phyloP scores from a whole-genome alignment of 163 green algal genomes.

The Chloroidium sp. region DNA sequence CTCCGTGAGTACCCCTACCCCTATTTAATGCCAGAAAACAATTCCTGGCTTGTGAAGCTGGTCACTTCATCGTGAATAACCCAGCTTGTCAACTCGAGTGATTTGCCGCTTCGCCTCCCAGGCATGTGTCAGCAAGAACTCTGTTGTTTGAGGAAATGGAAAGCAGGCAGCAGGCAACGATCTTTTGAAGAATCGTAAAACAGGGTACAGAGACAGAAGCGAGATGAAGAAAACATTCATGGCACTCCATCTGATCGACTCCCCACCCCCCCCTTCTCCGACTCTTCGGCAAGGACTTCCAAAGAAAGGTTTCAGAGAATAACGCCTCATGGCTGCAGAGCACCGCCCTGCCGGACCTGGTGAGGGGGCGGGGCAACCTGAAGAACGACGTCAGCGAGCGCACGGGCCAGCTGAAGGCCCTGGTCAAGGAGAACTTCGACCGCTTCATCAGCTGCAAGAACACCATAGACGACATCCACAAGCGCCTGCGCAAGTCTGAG shows the following conservation, averaged over 20 bases:
- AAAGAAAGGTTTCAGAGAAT: not conserved
- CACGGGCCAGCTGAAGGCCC: slow-evolving; percentile 68
- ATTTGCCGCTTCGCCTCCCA: too few relatives aligned
- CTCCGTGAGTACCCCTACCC: slow-evolving; percentile 8
- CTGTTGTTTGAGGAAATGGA: not conserved
- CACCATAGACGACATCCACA: slow-evolving; percentile 80
- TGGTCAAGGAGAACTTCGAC: slow-evolving; percentile 93
- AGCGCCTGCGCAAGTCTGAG: slow-evolving; percentile 47
- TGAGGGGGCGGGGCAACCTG: slow-evolving; percentile 40
- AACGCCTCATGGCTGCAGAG: slow-evolving; percentile 11
- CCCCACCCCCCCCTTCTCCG: not conserved
- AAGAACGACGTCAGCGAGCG: slow-evolving; percentile 48
- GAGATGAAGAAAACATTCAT: not conserved
- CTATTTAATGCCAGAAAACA: too few relatives aligned
- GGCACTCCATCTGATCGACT: not conserved
- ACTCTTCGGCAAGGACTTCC: not conserved
- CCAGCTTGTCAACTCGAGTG: too few relatives aligned
- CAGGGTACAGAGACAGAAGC: not conserved
- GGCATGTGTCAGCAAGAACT: too few relatives aligned
- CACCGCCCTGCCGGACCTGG: slow-evolving; percentile 39
- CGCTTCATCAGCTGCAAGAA: slow-evolving; percentile 87
- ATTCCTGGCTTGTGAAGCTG: not conserved
- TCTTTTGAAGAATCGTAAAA: not conserved
- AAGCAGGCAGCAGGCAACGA: not conserved
- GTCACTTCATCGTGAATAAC: not conserved